These are phyloP conservation scores for Fallopia convolvulus DNA, from an alignment of 148 eudicot species.

Conservation along the genomic window DNA sequence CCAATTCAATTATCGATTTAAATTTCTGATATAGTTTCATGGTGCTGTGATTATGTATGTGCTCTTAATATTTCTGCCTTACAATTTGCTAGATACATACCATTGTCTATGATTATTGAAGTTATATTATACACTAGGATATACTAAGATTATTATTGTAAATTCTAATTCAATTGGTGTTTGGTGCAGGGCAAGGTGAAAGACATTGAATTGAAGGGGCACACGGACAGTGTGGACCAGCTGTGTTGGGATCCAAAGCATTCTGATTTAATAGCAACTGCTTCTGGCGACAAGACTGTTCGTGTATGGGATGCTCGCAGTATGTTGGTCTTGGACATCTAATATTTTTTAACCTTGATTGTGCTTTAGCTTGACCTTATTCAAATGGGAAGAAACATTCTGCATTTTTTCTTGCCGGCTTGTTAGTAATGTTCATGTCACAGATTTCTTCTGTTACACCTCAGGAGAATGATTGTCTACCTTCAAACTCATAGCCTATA, in stretches of 20 bases:
- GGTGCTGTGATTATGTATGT: not conserved
- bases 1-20: not conserved
- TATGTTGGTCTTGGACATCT: constrained; percentile 27
- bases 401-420: not conserved
- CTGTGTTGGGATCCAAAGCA: constrained; percentile 99
- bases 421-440: not conserved
- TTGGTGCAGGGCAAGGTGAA: constrained; percentile 75
- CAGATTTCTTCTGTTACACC: not conserved
- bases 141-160: not conserved
- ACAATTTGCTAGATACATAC: not conserved
- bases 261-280: constrained; percentile 86
- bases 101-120: not conserved
- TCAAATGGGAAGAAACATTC: not conserved
- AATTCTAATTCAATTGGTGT: not conserved
- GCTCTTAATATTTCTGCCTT: not conserved
- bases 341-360: not conserved
- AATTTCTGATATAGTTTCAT: not conserved
- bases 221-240: constrained; percentile 96
- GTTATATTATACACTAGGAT: not conserved
- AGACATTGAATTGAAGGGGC: constrained; percentile 91
- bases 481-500: not conserved
- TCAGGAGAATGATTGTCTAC: not conserved
- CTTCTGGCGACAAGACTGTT: constrained; percentile 96
- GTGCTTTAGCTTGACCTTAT: not conserved
- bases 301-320: constrained; percentile 99